These are phyloP conservation scores for Moesziomyces sp. DNA, from an alignment of 1,284 basidiomycete genomes.

Conservation along the genomic window DNA sequence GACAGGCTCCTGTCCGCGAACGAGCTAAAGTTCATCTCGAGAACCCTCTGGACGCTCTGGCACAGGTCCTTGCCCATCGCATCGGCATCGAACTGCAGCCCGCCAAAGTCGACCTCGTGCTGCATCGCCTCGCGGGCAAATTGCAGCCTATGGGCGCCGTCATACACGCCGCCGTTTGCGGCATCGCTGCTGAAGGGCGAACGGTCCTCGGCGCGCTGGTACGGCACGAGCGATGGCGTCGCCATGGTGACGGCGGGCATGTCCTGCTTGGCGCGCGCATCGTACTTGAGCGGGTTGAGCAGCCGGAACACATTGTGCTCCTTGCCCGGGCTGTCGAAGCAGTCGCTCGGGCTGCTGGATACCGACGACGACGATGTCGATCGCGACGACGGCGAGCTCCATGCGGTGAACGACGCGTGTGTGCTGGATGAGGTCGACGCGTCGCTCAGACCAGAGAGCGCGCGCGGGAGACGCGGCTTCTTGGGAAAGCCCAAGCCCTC, in stretches of 20 bases:
- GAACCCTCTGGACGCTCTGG: constrained; percentile 20
- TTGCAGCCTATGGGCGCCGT: not conserved
- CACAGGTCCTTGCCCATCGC: constrained; percentile 5
- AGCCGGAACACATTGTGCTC: constrained; percentile 20
- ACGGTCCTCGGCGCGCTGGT: not conserved
- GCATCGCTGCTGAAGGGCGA: constrained; percentile 19
- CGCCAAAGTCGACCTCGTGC: constrained; percentile 9
- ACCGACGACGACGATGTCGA: constrained; percentile 22
- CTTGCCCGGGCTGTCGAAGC: constrained; percentile 16
- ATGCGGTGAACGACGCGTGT: constrained; percentile 9
- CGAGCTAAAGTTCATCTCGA: constrained; percentile 1
- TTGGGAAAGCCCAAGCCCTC: constrained; percentile 15
- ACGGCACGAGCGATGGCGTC: not conserved
- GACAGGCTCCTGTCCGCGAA: constrained; percentile 4
- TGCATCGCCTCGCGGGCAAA: not conserved
- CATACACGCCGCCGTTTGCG: not conserved
- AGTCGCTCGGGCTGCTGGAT: constrained; percentile 18
- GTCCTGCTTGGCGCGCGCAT: constrained; percentile 1
- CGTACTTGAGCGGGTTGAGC: constrained; percentile 13
- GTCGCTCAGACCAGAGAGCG: constrained; percentile 6
- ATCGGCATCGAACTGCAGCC: constrained; percentile 17
- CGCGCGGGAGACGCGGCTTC: constrained; percentile 22
- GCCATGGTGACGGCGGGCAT: constrained; percentile 39
- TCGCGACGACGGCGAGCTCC: constrained; percentile 27
- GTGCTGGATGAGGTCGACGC: constrained; percentile 10